A percentile compares a stretch with the other conserved stretches of the same genome.
Conservation (phyloP, 2,329 filamentous ascomycete species). For the Alternaria metachromatica region DNA sequence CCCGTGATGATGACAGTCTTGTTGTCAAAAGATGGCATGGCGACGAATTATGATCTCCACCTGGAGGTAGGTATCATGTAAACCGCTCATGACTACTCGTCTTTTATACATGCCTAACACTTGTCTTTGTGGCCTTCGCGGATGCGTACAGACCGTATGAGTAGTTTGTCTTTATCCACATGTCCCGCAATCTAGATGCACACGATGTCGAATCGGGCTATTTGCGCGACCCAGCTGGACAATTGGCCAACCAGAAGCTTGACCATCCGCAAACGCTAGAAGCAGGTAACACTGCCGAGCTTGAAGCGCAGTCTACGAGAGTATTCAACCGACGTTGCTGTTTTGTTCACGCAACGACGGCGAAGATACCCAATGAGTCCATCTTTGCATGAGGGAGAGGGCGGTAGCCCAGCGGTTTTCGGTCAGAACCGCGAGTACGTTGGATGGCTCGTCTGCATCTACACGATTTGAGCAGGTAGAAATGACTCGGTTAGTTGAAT, state of each 20-base stretch:
- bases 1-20: constrained; percentile 26
- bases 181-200: neutral
- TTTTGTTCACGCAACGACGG: neutral
- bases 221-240: neutral
- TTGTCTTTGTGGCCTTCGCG: neutral
- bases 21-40: constrained; percentile 17
- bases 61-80: too few relatives aligned
- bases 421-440: too few relatives aligned
- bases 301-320: neutral
- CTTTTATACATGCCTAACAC: neutral
- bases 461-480: neutral
- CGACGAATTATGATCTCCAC: too few relatives aligned
- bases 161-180: neutral
- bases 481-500: too few relatives aligned
- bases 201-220: neutral
- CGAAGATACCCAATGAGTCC: neutral
- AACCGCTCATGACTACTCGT: too few relatives aligned
- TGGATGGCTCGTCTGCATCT: too few relatives aligned
- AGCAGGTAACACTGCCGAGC: neutral
- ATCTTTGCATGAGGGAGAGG: neutral
- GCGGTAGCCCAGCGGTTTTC: too few relatives aligned
- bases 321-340: neutral
- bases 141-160: neutral
- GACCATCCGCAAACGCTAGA: neutral
- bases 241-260: neutral